Evolutionary conservation across 108 stramenopile genomes (phyloP).

Genomic region (Licmophora abbreviata): DNA sequence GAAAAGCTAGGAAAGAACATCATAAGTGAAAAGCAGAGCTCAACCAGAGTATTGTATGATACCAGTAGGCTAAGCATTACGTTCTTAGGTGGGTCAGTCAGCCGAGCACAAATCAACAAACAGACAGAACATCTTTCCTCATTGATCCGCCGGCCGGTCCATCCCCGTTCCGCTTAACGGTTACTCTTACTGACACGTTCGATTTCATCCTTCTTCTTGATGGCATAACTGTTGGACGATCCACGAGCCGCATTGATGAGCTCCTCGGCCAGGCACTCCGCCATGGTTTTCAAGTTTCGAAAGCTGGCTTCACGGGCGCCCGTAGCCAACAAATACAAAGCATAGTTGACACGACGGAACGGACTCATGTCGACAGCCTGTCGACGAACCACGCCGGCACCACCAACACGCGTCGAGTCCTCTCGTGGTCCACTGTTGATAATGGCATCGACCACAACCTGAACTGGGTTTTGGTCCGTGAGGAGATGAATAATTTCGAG

Average conservation of each 20-base stretch:
- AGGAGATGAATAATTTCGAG: constrained; percentile 99
- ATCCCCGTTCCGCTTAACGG: too few relatives aligned
- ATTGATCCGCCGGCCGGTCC: background rate
- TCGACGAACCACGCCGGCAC: constrained; percentile 99
- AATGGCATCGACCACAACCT: constrained; percentile 98
- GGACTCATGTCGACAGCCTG: constrained; percentile 99
- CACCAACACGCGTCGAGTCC: constrained; percentile 99
- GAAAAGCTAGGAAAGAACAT: too few relatives aligned
- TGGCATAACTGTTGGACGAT: constrained; percentile 99
- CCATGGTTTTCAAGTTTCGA: constrained; percentile 99
- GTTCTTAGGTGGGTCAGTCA: too few relatives aligned
- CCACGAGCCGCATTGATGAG: constrained; percentile 99
- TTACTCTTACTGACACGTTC: constrained; percentile 99
- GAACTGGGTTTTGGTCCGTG: constrained; percentile 99
- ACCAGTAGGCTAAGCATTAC: too few relatives aligned
- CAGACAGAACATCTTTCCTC: background rate
- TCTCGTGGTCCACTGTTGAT: constrained; percentile 99
- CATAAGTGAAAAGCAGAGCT: too few relatives aligned
- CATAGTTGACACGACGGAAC: constrained; percentile 99
- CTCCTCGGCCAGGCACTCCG: constrained; percentile 99
- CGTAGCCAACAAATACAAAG: constrained; percentile 95
- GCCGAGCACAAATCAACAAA: too few relatives aligned
- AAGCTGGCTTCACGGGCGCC: constrained; percentile 98
- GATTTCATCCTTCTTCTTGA: constrained; percentile 99
- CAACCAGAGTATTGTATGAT: too few relatives aligned